Evolutionary conservation across 1,139 yeast genomes (phyloP), one percentile per base, ranked within the genome.

Genomic region (Blastobotrys serpentis): DNA sequence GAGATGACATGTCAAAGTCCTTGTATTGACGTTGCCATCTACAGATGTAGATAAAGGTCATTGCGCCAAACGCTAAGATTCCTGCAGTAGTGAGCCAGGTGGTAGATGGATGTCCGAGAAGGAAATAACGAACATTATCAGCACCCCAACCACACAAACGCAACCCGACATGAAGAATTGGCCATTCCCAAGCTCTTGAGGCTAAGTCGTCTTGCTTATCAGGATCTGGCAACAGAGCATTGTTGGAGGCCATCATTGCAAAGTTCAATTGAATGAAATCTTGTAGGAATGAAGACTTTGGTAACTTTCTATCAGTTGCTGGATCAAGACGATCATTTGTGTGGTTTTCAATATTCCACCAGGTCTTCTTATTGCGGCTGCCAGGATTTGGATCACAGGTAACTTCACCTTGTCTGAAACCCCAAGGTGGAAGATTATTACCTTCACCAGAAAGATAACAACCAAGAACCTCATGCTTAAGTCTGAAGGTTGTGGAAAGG

Each of bases 191-290:
- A 60, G 92, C 92, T 44, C 80, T 67, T 14, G 97, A 88, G 1
- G 98, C 95, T 60, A 94, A 78, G 59, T 84, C 90, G 66, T 94
- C 99, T 60, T 79, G 82, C 70, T 92, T 90, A 59, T 94, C 98
- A 14, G 77, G 69, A 63, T 92, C 98, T 30, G 98, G 98, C 50
- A 92, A 82, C 64, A 92, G 78, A 2, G 96, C 98, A 63, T 94
- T 94, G 73, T 94, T 94, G 41, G 98, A 87, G 21, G 97, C 96
- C 97, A 90, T 89, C 97, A 92, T 94, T 18, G 98, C 98, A 64
- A 89, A 81, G 68, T 92, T 92, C 61, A 94, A 75, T 70, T 89
- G 96, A 57, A 94, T 74, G 59, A 94, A 94, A 72, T 92, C 98
- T 59, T 87, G 82, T 62, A 88, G 64, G 71, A 94, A 94, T 62